These are phyloP conservation scores for Persicaria tinctoria DNA, from an alignment of 148 eudicot genomes.

Conservation along the genomic window DNA sequence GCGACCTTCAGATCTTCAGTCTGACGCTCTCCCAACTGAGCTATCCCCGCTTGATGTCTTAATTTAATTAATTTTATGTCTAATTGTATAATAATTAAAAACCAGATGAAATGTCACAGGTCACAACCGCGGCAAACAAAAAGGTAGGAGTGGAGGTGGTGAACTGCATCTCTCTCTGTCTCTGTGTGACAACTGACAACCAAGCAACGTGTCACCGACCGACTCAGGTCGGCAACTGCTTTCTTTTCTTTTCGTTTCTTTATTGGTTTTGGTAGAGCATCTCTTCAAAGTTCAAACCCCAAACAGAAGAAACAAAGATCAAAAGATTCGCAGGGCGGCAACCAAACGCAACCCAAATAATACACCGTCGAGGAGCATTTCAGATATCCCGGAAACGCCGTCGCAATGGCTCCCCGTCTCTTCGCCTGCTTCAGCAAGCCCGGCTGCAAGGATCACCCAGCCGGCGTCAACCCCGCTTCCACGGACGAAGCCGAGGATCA, in stretches of 20 bases:
- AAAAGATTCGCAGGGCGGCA: not conserved
- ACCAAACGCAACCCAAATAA: not conserved
- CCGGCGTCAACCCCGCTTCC: too few relatives aligned
- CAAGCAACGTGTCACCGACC: not conserved
- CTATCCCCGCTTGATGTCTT: slow-evolving; percentile 13
- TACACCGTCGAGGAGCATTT: too few relatives aligned
- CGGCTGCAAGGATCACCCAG: too few relatives aligned
- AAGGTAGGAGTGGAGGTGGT: too few relatives aligned
- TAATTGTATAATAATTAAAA: too few relatives aligned
- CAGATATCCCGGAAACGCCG: too few relatives aligned
- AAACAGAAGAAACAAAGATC: not conserved
- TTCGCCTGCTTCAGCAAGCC: slow-evolving; percentile 45
- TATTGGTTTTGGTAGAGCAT: too few relatives aligned
- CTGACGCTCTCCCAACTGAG: slow-evolving; percentile 50
- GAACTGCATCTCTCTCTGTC: not conserved
- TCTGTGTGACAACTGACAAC: not conserved
- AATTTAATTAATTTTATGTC: too few relatives aligned
- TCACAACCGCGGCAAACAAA: too few relatives aligned
- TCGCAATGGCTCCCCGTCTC: slow-evolving; percentile 44
- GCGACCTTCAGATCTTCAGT: slow-evolving; percentile 63
- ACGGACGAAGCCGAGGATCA: too few relatives aligned
- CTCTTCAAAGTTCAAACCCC: not conserved
- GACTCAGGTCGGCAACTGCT: not conserved
- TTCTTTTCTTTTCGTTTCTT: not conserved
- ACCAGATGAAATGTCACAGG: too few relatives aligned